Percentiles rank a stretch among this genome's conserved stretches.
Conservation (phyloP, 306 rosid species). For the Trifolium subterraneum region DNA sequence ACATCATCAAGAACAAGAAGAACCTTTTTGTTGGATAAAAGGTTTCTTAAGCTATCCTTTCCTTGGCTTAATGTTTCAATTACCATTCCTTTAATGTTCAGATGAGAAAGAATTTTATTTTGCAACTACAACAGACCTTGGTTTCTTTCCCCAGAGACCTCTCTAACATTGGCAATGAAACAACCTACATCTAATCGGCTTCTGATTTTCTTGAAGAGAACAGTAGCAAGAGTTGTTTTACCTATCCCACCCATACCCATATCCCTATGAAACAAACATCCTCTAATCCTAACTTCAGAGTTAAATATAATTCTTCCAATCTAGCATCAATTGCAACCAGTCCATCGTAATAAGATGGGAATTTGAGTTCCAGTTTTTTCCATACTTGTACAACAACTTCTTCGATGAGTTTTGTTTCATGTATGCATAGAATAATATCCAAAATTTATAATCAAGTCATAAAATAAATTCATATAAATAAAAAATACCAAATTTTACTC, state of each 20-base stretch:
- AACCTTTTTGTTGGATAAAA: constrained; percentile 13
- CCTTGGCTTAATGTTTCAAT: constrained; percentile 22
- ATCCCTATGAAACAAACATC: constrained; percentile 40
- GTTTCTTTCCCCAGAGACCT: constrained; percentile 12
- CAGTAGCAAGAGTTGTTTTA: constrained; percentile 37
- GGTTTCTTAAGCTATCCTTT: constrained; percentile 29
- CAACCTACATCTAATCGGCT: constrained; percentile 35
- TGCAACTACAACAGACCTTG: constrained; percentile 1
- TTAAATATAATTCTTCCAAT: constrained; percentile 6
- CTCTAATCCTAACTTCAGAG: not conserved
- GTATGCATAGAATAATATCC: constrained; percentile 16
- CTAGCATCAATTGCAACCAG: constrained; percentile 28
- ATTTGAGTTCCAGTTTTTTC: constrained; percentile 22
- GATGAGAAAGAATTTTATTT: constrained; percentile 18
- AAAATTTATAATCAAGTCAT: not conserved
- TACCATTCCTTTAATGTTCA: constrained; percentile 12
- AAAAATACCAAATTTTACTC: not conserved
- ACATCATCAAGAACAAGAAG: constrained; percentile 32
- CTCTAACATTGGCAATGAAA: constrained; percentile 26
- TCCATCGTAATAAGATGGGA: constrained; percentile 32
- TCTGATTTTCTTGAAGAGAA: constrained; percentile 2
- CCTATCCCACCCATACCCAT: constrained; percentile 35
- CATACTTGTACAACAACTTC: constrained; percentile 24
- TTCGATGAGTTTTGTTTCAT: constrained; percentile 35
- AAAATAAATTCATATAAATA: not conserved